phyloP scores from a whole-genome alignment of 1,284 basidiomycete species.

The Ustanciosporium gigantosporum region DNA sequence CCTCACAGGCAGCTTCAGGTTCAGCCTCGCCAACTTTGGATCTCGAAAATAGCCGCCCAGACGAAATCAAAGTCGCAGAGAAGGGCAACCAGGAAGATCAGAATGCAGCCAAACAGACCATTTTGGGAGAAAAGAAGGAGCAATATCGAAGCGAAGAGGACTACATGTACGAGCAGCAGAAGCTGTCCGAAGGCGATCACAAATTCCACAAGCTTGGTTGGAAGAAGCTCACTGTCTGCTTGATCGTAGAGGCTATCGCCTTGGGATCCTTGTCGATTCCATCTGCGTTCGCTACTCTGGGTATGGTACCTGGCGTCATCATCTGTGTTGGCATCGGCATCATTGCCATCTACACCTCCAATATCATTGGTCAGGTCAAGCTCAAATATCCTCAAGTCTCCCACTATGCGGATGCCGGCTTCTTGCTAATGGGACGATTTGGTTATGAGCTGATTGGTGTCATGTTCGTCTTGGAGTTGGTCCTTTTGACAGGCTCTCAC shows the following conservation, averaged over 20 bases:
- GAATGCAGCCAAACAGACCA: conserved; percentile 18
- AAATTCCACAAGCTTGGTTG: conserved; percentile 50
- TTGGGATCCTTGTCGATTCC: conserved; percentile 47
- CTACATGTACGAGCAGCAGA: conserved; percentile 42
- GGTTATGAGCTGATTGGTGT: conserved; percentile 41
- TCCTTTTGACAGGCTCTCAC: conserved; percentile 45
- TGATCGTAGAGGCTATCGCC: conserved; percentile 54
- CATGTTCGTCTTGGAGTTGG: conserved; percentile 48
- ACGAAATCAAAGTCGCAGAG: conserved; percentile 12
- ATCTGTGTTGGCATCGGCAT: conserved; percentile 41
- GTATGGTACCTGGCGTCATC: conserved; percentile 49
- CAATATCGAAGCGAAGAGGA: conserved; percentile 43
- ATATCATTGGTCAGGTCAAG: conserved; percentile 46
- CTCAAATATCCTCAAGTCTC: conserved; percentile 43
- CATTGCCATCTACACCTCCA: conserved; percentile 47
- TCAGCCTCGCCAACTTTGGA: too few species aligned
- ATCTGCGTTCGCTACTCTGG: conserved; percentile 46
- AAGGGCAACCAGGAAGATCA: not conserved
- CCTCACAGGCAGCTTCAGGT: too few species aligned
- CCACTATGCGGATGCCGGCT: conserved; percentile 45
- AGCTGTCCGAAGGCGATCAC: conserved; percentile 34
- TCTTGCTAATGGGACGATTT: conserved; percentile 42
- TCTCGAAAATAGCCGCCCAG: conserved; percentile 18
- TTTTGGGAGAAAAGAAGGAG: conserved; percentile 41
- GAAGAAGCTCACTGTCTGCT: conserved; percentile 48